phyloP scores from a whole-genome alignment of 495 filamentous ascomycete species.

The Penicillium soppii region DNA sequence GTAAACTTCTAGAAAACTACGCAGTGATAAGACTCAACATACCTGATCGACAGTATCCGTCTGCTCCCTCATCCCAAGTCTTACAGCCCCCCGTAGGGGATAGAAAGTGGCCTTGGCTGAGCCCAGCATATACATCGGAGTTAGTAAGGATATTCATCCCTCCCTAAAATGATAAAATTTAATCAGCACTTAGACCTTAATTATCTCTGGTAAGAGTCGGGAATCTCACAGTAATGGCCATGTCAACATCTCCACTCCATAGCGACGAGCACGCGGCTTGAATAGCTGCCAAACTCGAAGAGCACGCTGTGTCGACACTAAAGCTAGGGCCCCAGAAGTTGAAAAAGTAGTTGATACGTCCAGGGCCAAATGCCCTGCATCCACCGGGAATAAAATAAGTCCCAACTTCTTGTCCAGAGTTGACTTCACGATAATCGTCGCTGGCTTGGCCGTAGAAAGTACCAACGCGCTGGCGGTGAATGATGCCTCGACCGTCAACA shows the following conservation, averaged over 20 bases:
- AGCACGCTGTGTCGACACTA: constrained; percentile 76
- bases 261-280: constrained; percentile 62
- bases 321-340: constrained; percentile 68
- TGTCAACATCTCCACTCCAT: no score
- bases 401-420: constrained; percentile 69
- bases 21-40: background rate
- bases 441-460: constrained; percentile 78
- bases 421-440: constrained; percentile 77
- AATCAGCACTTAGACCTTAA: no score
- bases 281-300: constrained; percentile 53
- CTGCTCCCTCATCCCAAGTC: constrained; percentile 50
- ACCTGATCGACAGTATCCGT: background rate
- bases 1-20: background rate
- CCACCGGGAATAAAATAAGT: constrained; percentile 79
- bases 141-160: no score
- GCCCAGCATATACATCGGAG: no score
- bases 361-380: constrained; percentile 67
- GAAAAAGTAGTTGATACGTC: constrained; percentile 48
- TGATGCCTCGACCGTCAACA: constrained; percentile 12
- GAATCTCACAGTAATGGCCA: no score
- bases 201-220: no score
- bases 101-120: constrained; percentile 66
- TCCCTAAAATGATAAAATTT: no score
- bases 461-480: constrained; percentile 56
- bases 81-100: constrained; percentile 59